Conservation (phyloP, 768 basidiomycete species). For the Lentinus tigrinus region DNA sequence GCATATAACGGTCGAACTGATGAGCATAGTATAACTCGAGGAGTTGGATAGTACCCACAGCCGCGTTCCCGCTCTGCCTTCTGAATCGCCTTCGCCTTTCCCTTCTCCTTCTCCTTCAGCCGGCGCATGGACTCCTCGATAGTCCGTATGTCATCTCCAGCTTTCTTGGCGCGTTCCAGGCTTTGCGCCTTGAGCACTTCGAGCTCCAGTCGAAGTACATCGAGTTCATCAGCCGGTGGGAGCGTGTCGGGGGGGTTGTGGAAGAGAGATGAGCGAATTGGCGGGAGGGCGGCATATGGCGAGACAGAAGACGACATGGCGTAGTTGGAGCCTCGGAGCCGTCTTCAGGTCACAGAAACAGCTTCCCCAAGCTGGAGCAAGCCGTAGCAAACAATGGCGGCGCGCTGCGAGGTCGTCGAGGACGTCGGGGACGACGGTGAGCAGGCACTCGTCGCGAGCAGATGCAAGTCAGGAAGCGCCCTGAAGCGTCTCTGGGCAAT, state of each 20-base stretch:
- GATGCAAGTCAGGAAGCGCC: slow-evolving; percentile 22
- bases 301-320: slow-evolving; percentile 64
- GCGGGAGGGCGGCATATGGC: slow-evolving; percentile 46
- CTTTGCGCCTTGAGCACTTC: slow-evolving; percentile 49
- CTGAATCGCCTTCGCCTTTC: slow-evolving; percentile 70
- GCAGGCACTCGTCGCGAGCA: slow-evolving; percentile 21
- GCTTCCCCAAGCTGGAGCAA: neutral
- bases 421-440: slow-evolving; percentile 4
- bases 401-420: neutral
- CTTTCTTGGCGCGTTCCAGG: slow-evolving; percentile 68
- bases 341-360: neutral
- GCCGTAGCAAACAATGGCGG: neutral
- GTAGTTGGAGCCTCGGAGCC: slow-evolving; percentile 14
- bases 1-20: neutral
- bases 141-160: slow-evolving; percentile 68
- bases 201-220: slow-evolving; percentile 63
- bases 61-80: slow-evolving; percentile 74
- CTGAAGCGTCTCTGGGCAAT: slow-evolving; percentile 16
- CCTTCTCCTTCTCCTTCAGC: slow-evolving; percentile 73
- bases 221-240: slow-evolving; percentile 73
- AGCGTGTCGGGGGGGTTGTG: slow-evolving; percentile 63
- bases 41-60: slow-evolving; percentile 50
- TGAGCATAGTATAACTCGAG: neutral
- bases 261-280: slow-evolving; percentile 58
- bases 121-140: slow-evolving; percentile 77